phyloP scores from a whole-genome alignment of 306 rosid genomes.

The Mimosa bimucronata region DNA sequence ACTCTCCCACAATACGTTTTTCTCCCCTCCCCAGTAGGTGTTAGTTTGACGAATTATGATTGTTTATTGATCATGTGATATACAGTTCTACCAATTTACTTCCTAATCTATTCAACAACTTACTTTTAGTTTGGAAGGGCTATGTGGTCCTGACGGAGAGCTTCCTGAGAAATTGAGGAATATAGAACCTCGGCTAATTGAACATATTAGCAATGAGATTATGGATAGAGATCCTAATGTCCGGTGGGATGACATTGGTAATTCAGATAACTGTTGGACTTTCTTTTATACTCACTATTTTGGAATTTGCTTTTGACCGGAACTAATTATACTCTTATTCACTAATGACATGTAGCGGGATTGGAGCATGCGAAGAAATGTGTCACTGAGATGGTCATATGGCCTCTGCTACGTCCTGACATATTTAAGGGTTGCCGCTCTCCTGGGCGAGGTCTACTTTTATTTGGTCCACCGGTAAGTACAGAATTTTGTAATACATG shows the following conservation, averaged over 20 bases:
- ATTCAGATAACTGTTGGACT: constrained; percentile 31
- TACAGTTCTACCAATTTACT: constrained; percentile 11
- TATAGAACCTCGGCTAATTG: constrained; percentile 95
- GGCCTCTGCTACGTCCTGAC: constrained; percentile 88
- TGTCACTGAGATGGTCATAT: constrained; percentile 91
- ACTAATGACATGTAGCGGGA: constrained; percentile 65
- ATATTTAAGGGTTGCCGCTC: constrained; percentile 91
- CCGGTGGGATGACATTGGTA: constrained; percentile 88
- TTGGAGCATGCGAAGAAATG: constrained; percentile 86
- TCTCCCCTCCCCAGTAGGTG: constrained; percentile 19
- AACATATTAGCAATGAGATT: constrained; percentile 94
- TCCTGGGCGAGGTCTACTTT: constrained; percentile 95
- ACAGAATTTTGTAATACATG: constrained; percentile 36
- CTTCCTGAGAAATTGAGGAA: constrained; percentile 98
- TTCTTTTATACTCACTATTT: constrained; percentile 32
- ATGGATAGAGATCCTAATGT: constrained; percentile 97
- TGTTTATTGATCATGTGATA: constrained; percentile 25
- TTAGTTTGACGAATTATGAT: constrained; percentile 13
- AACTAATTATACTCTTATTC: constrained; percentile 35
- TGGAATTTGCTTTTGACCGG: constrained; percentile 23
- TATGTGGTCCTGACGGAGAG: constrained; percentile 96
- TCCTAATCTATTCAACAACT: constrained; percentile 36
- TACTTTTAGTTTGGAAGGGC: constrained; percentile 76
- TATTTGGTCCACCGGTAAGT: constrained; percentile 97
- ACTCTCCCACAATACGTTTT: neutral